Conservation (phyloP, 164 flowering plant genomes). For the Nymphaea colorata region DNA sequence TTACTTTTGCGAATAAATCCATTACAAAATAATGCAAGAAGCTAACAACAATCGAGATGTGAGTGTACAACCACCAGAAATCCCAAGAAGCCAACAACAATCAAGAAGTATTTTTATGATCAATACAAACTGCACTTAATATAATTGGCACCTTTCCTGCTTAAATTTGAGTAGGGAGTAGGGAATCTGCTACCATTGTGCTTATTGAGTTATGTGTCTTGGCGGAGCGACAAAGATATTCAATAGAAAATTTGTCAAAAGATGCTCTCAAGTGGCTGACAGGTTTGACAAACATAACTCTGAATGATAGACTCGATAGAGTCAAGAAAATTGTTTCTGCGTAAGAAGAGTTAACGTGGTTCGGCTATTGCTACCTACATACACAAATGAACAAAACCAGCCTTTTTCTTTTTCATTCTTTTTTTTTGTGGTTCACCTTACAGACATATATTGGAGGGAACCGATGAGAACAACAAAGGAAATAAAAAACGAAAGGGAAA, state of each 20-base stretch:
- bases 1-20: too few relatives aligned
- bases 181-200: constrained; percentile 28
- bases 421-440: too few relatives aligned
- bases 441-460: too few relatives aligned
- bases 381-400: too few relatives aligned
- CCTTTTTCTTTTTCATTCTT: too few relatives aligned
- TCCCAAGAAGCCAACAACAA: constrained; percentile 12
- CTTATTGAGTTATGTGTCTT: constrained; percentile 76
- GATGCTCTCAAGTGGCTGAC: constrained; percentile 18
- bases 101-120: constrained; percentile 40
- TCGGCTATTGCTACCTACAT: too few relatives aligned
- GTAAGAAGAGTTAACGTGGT: constrained; percentile 41
- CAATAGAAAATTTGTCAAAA: constrained; percentile 34
- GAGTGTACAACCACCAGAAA: constrained; percentile 22
- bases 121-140: constrained; percentile 28
- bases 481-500: too few relatives aligned
- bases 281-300: constrained; percentile 18
- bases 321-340: constrained; percentile 32
- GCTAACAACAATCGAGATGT: too few relatives aligned
- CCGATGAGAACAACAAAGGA: too few relatives aligned
- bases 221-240: constrained; percentile 55
- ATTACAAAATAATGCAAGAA: too few relatives aligned
- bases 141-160: constrained; percentile 42
- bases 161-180: constrained; percentile 45
- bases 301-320: constrained; percentile 22